Conservation (phyloP, 139 green algal species). For the Chlorella sp. region DNA sequence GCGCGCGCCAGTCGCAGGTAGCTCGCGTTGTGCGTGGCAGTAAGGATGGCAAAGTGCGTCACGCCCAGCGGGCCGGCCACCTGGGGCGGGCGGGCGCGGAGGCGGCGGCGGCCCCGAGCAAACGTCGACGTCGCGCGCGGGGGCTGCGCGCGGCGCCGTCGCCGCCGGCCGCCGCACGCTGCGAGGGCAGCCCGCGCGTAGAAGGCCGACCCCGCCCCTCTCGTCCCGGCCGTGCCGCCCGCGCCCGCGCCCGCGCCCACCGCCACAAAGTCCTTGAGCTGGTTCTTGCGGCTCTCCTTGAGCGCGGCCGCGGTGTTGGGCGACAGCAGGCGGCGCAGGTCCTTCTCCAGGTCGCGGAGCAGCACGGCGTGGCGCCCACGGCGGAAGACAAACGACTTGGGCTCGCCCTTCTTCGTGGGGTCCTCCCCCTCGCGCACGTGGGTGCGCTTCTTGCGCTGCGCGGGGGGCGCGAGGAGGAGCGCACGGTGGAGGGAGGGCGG, state of each 20-base stretch:
- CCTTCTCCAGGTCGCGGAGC: constrained; percentile 81
- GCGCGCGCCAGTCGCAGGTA: constrained; percentile 86
- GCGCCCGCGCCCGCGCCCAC: too few relatives aligned
- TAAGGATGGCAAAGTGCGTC: constrained; percentile 95
- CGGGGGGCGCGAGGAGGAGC: not conserved
- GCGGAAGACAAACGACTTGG: constrained; percentile 87
- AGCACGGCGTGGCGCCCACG: constrained; percentile 70
- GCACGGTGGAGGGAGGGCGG: not conserved
- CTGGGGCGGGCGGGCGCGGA: too few relatives aligned
- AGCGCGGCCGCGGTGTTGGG: constrained; percentile 91
- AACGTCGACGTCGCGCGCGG: too few relatives aligned
- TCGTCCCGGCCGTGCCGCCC: too few relatives aligned
- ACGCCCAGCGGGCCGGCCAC: constrained; percentile 95
- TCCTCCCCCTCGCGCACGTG: constrained; percentile 59
- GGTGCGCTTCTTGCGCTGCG: constrained; percentile 87
- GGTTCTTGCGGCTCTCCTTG: constrained; percentile 81
- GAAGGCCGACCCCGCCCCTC: too few relatives aligned
- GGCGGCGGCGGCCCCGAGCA: too few relatives aligned
- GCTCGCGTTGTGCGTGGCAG: constrained; percentile 74
- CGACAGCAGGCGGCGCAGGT: constrained; percentile 87
- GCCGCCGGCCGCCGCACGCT: too few relatives aligned
- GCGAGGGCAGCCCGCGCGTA: too few relatives aligned
- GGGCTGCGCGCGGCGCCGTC: too few relatives aligned
- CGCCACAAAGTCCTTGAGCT: constrained; percentile 97
- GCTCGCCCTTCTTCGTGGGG: constrained; percentile 66